A percentile compares a stretch with the other conserved stretches of the same genome.
Evolutionary conservation across 148 eudicot genomes (phyloP).

Genomic region (Chenopodium formosanum): DNA sequence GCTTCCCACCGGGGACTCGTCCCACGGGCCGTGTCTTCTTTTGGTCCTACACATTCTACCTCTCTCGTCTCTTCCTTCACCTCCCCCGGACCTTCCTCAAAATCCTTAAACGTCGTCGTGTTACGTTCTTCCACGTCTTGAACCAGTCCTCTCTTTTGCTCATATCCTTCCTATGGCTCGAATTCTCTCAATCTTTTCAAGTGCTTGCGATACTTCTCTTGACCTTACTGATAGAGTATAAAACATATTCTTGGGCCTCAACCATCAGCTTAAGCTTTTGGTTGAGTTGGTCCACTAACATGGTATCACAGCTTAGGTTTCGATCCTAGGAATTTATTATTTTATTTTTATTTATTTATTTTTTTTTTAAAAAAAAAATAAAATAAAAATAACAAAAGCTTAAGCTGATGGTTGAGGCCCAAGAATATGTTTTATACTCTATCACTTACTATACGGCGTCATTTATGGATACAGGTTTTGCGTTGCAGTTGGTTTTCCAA

Average conservation of each 20-base stretch:
- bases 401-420: no score
- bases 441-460: constrained; percentile 17
- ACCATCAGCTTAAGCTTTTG: no score
- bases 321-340: no score
- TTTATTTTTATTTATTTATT: no score
- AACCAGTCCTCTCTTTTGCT: constrained; percentile 35
- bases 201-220: constrained; percentile 40
- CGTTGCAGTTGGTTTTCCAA: constrained; percentile 32
- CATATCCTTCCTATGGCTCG: constrained; percentile 51
- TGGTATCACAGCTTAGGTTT: no score
- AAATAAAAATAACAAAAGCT: no score
- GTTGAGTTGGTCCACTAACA: no score
- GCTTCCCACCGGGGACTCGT: constrained; percentile 58
- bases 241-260: no score
- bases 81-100: constrained; percentile 34
- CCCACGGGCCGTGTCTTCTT: constrained; percentile 58
- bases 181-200: constrained; percentile 57
- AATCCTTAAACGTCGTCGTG: constrained; percentile 30
- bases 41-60: constrained; percentile 54
- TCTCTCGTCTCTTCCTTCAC: constrained; percentile 44
- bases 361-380: no score
- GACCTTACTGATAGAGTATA: constrained; percentile 1
- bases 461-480: constrained; percentile 46
- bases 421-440: no score
- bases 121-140: constrained; percentile 35